Base-by-base conservation (phyloP, 2,329 filamentous ascomycete genomes). In the Zelopaecilomyces penicillatus region DNA sequence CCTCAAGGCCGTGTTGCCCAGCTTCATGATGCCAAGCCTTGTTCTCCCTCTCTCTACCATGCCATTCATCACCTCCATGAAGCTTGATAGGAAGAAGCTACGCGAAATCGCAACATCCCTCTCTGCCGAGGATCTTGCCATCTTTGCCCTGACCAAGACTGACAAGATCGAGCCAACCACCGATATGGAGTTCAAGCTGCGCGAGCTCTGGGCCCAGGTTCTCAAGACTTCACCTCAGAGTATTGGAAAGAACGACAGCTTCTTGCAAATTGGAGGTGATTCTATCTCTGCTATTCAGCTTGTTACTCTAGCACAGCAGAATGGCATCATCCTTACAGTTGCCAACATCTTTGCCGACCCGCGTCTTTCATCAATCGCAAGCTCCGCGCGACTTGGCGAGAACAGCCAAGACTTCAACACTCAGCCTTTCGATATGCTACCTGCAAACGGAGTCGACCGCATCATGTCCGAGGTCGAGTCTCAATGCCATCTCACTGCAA, bases 221-320 rank as follows among this genome's bases (percentile, higher is more conserved):
- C 56, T 66, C 5, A 58, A 58, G 7, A 44, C 54, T 3, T 55
- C 60, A 5, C 41, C 55, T 6, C 31, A 44, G 7, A 54, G 59
- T 3, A 49, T 66, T 34, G 51, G 57, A 1, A 51, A 56, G 1
- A 50, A 49, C 9, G 46, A 49, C 34, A 47, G 42, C 32, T 49
- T 51, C 38, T 42, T 51, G 5, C 46, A 44, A 35, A 37, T 47
- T 2, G 67, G 67, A 3, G 67, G 69, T 5, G 68, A 73, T 53
- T 73, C 69, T 0, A 58, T 72, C 7, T 58, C 59, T 4, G 68
- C 69, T 0, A 71, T 72, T 65, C 63, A 60, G 41, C 54, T 71
- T 0, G 65, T 69, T 1, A 58, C 68, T 3, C 56, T 58, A 30
- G 65, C 66, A 4, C 58, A 64, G 43, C 54, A 50, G 3, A 50